Base-by-base conservation (phyloP, 2,329 filamentous ascomycete species). In the Calonectria fujianensis region DNA sequence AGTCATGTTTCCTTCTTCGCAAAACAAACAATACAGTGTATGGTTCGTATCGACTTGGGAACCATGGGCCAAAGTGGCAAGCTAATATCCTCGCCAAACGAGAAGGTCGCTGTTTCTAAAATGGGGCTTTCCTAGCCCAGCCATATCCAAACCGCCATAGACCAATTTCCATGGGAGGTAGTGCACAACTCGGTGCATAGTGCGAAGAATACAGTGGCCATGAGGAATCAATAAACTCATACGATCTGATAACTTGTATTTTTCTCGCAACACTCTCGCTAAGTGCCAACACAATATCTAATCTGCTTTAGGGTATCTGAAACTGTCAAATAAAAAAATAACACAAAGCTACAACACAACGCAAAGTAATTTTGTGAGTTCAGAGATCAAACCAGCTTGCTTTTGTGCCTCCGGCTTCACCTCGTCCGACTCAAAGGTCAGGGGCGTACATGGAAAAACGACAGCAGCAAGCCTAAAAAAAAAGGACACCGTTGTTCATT, bases 281-380 rank as follows among this genome's bases (percentile, higher is more conserved):
- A 39, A 39, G 32, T 24, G n/a, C 32, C 8, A 37, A 14, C 35
- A 29, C 3, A 8, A 14, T 24, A n/a, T 45, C 20, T 18, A 24
- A 24, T 61, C 27, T 61, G 32, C 31, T 29, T 24, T 27, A 39
- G 57, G 71, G 71, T 73, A 73, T 73, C 66, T 73, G 45, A 61
- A 52, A 50, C 11, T 51, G 27, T 35, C 29, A 27, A 37, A 32
- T n/a, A 24, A 69, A 63, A 7, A 63, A 67, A 14, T 16, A 27
- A 13, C 31, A 63, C 24, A 10, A 32, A 68, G 50, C 20, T 63
- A 48, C 37, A 63, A 72, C 52, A 45, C 63, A 68, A 72, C 63
- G 45, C 57, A 45, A 29, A 72, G 27, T 41, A 35, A 35, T n/a
- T n/a, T n/a, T 20, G 7, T 66, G 35, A 48, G n/a, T 27, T 61